phyloP scores from a whole-genome alignment of 228 moss, liverwort and hornwort genomes.

The Sphagnum magellanicum region DNA sequence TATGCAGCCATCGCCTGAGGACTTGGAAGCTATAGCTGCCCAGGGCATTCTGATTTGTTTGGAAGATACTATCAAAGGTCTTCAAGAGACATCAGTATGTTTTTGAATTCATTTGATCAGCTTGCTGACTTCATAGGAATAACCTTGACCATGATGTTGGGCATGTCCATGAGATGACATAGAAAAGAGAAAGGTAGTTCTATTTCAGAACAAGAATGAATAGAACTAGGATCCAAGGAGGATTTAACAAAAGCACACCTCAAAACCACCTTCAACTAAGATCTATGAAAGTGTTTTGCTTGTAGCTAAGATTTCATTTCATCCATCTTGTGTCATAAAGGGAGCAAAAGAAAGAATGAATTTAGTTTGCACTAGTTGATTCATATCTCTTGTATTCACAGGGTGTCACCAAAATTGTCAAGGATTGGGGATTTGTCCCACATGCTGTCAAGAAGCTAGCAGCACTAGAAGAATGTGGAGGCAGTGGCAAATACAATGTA shows the following conservation, averaged over 20 bases:
- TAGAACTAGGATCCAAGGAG: background rate
- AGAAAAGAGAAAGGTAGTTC: background rate
- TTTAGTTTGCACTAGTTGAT: no score
- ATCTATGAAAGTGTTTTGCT: no score
- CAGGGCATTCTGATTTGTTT: conserved; percentile 81
- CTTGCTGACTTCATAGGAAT: background rate
- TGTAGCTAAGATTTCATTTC: no score
- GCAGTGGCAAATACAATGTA: conserved; percentile 15
- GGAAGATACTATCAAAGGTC: conserved; percentile 64
- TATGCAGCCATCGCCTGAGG: conserved; percentile 51
- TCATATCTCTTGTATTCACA: conserved; percentile 5
- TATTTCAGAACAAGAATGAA: background rate
- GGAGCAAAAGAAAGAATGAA: no score
- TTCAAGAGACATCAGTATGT: conserved; percentile 52
- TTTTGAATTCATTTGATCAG: background rate
- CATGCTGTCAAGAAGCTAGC: conserved; percentile 67
- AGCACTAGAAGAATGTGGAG: conserved; percentile 39
- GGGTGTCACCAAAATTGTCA: conserved; percentile 60
- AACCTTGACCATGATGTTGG: background rate
- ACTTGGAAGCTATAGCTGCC: conserved; percentile 63
- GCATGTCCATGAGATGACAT: no score
- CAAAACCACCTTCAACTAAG: no score
- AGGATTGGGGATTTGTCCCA: conserved; percentile 81
- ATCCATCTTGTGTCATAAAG: no score
- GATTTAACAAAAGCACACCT: no score